These are phyloP conservation scores for Aurifilum marmelostoma DNA, from an alignment of 2,329 filamentous ascomycete genomes.

Conservation along the genomic window DNA sequence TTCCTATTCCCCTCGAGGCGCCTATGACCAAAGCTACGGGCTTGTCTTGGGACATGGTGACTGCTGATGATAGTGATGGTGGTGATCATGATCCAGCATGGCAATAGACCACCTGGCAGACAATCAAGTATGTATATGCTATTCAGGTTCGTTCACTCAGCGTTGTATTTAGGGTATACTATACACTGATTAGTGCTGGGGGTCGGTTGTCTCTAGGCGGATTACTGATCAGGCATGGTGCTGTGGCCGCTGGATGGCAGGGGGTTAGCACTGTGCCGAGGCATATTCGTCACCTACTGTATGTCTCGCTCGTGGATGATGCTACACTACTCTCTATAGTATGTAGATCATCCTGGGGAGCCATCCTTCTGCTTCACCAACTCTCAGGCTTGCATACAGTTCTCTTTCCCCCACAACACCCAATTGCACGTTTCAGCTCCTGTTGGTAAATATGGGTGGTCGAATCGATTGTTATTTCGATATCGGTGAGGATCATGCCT, in stretches of 20 bases:
- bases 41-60: slow-evolving; percentile 35
- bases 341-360: too few relatives aligned
- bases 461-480: slow-evolving; percentile 70
- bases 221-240: slow-evolving; percentile 15
- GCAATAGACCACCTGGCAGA: not conserved
- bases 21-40: slow-evolving; percentile 74
- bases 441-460: slow-evolving; percentile 52
- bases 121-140: not conserved
- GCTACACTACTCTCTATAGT: too few relatives aligned
- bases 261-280: not conserved
- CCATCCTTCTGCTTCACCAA: too few relatives aligned
- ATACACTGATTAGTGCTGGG: not conserved
- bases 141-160: too few relatives aligned
- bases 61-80: slow-evolving; percentile 20
- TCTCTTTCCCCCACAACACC: not conserved
- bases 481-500: slow-evolving; percentile 54
- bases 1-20: slow-evolving; percentile 78
- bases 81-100: not conserved
- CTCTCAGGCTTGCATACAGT: not conserved
- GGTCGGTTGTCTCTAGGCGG: slow-evolving; percentile 8
- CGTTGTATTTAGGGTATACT: not conserved
- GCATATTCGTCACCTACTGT: not conserved
- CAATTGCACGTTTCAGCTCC: not conserved
- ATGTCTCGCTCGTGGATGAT: not conserved
- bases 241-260: not conserved